Evolutionary conservation across 2,329 filamentous ascomycete species (phyloP), one percentile per base, ranked within the genome.

Genomic region (Diaporthe sp.): DNA sequence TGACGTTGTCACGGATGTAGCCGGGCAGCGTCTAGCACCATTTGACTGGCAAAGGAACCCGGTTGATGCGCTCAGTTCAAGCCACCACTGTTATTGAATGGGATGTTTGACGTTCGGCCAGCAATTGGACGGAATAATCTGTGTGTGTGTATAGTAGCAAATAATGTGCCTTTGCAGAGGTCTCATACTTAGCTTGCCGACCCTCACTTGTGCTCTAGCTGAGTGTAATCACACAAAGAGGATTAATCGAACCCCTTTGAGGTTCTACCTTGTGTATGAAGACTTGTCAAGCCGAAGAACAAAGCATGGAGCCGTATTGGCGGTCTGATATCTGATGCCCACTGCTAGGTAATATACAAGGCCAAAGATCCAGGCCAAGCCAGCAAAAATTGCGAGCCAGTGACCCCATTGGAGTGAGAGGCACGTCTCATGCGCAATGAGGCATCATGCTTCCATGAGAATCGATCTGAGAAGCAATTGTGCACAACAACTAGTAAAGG

Each of bases 171-270:
- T 22, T 25, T n/a, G 20, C 5, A 12, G 3, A 28, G 13, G 22
- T 12, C 63, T 68, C 12, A n/a, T 5, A 8, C 22, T 20, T 13
- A 53, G 63, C 8, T 15, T n/a, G 12, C 13, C 22, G 25, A 39
- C 13, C 57, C 34, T 60, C 57, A 25, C 34, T 3, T 3, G 1
- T 15, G 57, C 34, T 25, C 34, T 20, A 15, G 6, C 22, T 3
- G 8, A 20, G 60, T 7, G n/a, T 6, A 17, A 1, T 44, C 47
- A 3, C 9, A 9, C 37, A 12, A 12, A 20, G 6, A 28, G 15
- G n/a, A 34, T 3, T 2, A 2, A 17, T 12, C 17, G 7, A n/a
- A 3, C 17, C 17, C 1, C 2, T 12, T 10, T 4, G 12, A 49
- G 20, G 6, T n/a, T 1, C 3, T 8, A 17, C 7, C 7, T 51